These are phyloP conservation scores for Luffa aegyptiaca DNA, from an alignment of 306 rosid genomes.

Conservation along the genomic window DNA sequence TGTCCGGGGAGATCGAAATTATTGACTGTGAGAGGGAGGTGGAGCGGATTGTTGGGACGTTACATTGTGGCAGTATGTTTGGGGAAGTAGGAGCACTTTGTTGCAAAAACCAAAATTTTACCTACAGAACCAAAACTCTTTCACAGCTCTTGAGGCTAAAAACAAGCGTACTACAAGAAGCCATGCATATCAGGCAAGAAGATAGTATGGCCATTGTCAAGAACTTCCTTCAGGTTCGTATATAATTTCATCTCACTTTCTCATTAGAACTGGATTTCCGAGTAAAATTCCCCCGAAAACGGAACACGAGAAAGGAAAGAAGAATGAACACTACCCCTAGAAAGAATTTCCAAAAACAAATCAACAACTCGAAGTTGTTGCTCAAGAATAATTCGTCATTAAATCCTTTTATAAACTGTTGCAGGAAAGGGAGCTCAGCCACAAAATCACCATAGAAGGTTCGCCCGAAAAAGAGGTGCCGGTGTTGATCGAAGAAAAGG, in stretches of 20 bases:
- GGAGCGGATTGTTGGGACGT: constrained; percentile 48
- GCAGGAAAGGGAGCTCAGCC: constrained; percentile 41
- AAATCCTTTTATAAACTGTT: constrained; percentile 30
- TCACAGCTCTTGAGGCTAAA: constrained; percentile 79
- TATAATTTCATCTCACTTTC: neutral
- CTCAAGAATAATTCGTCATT: constrained; percentile 10
- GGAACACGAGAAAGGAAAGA: neutral
- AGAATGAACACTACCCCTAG: neutral
- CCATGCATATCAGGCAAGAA: constrained; percentile 41
- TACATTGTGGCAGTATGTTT: constrained; percentile 55
- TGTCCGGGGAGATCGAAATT: constrained; percentile 81
- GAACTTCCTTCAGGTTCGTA: constrained; percentile 61
- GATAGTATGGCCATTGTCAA: constrained; percentile 47
- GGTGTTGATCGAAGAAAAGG: constrained; percentile 17
- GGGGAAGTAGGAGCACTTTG: constrained; percentile 80
- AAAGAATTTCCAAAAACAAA: neutral
- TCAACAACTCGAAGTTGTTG: neutral
- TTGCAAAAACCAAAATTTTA: constrained; percentile 49
- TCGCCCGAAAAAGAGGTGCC: constrained; percentile 18
- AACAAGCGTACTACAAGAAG: constrained; percentile 43
- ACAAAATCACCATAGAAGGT: constrained; percentile 41
- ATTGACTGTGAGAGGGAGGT: constrained; percentile 38
- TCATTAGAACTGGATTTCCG: neutral
- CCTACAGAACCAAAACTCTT: constrained; percentile 74
- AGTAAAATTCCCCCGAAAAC: neutral